Base-by-base conservation (phyloP, 2,329 filamentous ascomycete species). In the Aureobasidium sp. region DNA sequence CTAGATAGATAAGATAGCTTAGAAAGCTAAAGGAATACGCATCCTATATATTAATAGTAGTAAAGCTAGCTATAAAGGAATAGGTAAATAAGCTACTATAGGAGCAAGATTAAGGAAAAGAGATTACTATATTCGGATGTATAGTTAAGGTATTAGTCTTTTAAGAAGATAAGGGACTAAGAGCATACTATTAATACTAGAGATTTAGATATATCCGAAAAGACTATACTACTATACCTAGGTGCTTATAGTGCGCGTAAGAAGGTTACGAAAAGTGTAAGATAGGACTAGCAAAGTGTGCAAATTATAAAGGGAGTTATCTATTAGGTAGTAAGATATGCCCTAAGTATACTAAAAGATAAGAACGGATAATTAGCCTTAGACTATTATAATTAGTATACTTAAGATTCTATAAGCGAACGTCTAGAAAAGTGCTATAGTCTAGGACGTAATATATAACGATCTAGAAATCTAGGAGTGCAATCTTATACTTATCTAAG, bases 121-220 rank as follows among this genome's bases (percentile, higher is more conserved):
- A 61, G 29, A 37, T 61, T 9, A 9, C 3, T 2, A 42, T 53
- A 27, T 53, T 55, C n/a, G 39, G 15, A n/a, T 34, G 27, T 25
- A 54, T 48, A 27, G 59, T 61, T 3, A 2, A 47, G 30, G 59
- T 61, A 27, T 61, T 25, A 45, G 21, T 36, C 27, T 61, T 61
- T 44, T 15, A 29, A 16, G 45, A 36, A 55, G 47, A 55, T 37
- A 55, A 47, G 29, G 45, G 32, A 1, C 34, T 8, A 7, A 13
- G 11, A 3, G 34, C 10, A 10, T 13, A 13, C 11, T 9, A 30
- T 7, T 30, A 30, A 7, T 30, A 30, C 7, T 30, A 30, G 7
- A 4, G 7, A 30, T 30, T 30, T 30, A 30, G 30, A 30, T 30
- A 30, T 30, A 30, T 30, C n/a, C n/a, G n/a, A n/a, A n/a, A n/a